phyloP scores from a whole-genome alignment of 2,329 filamentous ascomycete species.

The Botrytis byssoidea region DNA sequence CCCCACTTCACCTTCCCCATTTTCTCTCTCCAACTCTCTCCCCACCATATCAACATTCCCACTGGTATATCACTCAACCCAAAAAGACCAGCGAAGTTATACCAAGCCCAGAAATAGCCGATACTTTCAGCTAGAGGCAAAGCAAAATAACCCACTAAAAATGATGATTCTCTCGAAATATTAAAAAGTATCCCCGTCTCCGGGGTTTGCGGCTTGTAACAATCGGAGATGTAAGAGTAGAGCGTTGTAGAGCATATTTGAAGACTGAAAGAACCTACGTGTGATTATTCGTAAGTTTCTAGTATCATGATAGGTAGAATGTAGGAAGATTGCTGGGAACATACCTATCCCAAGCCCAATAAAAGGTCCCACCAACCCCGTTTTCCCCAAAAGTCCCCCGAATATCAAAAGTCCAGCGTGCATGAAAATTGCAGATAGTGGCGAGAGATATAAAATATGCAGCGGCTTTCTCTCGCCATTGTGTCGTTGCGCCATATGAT shows the following conservation, averaged over 20 bases:
- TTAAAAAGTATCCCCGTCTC: background rate
- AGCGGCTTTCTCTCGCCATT: background rate
- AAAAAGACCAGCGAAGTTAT: background rate
- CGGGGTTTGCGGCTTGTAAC: background rate
- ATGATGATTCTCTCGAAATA: background rate
- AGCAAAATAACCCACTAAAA: background rate
- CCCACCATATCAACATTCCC: background rate
- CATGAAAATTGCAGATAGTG: background rate
- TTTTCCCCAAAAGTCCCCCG: background rate
- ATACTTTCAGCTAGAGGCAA: background rate
- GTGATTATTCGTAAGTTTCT: background rate
- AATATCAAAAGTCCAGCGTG: background rate
- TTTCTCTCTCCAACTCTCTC: background rate
- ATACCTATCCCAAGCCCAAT: background rate
- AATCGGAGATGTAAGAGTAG: background rate
- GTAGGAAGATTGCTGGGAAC: background rate
- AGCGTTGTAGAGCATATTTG: background rate
- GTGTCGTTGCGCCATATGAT: background rate
- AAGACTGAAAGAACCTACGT: background rate
- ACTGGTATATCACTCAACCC: background rate
- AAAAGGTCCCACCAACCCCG: background rate
- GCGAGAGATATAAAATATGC: background rate
- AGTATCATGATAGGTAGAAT: background rate
- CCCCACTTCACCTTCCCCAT: background rate
- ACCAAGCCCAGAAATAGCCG: background rate